Conservation (phyloP, 2,329 filamentous ascomycete species). For the Scolecobasidium constrictum region DNA sequence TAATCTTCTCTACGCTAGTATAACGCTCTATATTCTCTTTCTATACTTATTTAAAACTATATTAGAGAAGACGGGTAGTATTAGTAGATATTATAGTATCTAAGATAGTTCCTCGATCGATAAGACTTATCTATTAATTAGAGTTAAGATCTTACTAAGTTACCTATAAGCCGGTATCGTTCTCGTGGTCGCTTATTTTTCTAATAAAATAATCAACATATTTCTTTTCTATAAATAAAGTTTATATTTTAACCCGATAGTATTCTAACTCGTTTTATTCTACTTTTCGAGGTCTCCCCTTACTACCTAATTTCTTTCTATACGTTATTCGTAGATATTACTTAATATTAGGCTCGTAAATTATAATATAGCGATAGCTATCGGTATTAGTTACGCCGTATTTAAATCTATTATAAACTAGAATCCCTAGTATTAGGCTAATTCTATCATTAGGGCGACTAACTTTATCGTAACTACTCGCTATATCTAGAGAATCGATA, state of each 20-base stretch:
- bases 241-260: not conserved
- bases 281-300: not conserved
- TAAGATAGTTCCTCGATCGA: no score
- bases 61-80: no score
- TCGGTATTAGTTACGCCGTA: not conserved
- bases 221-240: slow-evolving; percentile 2
- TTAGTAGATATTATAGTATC: no score
- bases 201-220: slow-evolving; percentile 4
- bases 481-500: not conserved
- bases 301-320: not conserved
- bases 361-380: not conserved
- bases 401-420: not conserved
- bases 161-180: no score
- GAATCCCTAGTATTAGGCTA: not conserved
- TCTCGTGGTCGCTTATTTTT: not conserved
- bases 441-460: not conserved
- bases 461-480: not conserved
- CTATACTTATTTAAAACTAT: no score
- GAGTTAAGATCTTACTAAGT: no score
- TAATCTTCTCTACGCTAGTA: no score
- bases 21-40: no score
- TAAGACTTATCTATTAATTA: no score
- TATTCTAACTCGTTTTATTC: not conserved
- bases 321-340: not conserved
- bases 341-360: not conserved